Evolutionary conservation across 1,139 yeast species (phyloP).

Genomic region (Magnusiomyces paraingens): DNA sequence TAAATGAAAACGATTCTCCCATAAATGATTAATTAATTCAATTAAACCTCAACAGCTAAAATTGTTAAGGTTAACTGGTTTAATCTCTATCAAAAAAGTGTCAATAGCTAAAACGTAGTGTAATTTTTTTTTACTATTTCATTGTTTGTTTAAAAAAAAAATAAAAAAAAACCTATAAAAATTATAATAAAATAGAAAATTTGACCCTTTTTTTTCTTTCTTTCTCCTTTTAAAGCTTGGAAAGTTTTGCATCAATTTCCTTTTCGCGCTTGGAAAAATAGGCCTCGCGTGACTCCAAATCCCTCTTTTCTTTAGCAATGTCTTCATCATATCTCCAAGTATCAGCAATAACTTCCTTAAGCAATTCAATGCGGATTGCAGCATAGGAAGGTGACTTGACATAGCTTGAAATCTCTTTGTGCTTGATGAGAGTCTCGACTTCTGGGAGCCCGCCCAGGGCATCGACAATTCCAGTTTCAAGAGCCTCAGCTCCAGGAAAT

Average conservation of each 20-base stretch:
- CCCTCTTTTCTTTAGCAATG: neutral
- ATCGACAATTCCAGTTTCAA: conserved; percentile 29
- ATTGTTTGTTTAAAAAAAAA: neutral
- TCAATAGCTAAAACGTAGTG: too few species aligned
- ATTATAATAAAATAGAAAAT: neutral
- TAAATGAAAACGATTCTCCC: too few species aligned
- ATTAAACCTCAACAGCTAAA: too few species aligned
- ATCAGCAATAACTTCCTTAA: conserved; percentile 27
- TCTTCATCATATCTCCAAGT: conserved; percentile 20
- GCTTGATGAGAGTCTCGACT: conserved; percentile 27
- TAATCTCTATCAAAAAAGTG: too few species aligned
- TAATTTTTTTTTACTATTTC: too few species aligned
- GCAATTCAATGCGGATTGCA: conserved; percentile 27
- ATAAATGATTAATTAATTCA: too few species aligned
- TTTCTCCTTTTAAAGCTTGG: neutral
- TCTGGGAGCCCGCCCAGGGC: conserved; percentile 31
- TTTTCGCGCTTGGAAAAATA: neutral
- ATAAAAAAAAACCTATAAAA: neutral
- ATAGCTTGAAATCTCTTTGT: conserved; percentile 19
- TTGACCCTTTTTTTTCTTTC: too few species aligned
- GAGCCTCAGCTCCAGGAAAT: conserved; percentile 32
- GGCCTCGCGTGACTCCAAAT: conserved; percentile 3
- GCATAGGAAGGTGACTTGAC: conserved; percentile 28
- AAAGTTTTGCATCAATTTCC: neutral
- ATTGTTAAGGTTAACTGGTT: too few species aligned